These are phyloP conservation scores for Fomitopsis palustris DNA, from an alignment of 1,284 basidiomycete genomes.

Conservation along the genomic window DNA sequence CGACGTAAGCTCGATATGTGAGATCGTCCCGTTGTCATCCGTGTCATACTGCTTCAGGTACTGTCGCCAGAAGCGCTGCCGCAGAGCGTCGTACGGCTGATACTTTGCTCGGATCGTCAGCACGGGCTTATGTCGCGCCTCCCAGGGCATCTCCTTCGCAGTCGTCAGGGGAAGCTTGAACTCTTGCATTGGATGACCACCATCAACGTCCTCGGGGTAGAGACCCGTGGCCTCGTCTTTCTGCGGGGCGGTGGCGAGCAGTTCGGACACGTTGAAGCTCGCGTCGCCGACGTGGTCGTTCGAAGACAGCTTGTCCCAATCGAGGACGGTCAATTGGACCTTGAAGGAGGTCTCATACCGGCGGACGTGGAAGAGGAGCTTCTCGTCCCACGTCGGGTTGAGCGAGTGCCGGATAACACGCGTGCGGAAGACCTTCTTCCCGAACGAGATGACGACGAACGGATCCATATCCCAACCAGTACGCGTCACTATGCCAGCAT, in stretches of 20 bases:
- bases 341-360: slow-evolving; percentile 80
- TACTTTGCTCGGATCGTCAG: slow-evolving; percentile 80
- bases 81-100: slow-evolving; percentile 89
- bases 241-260: slow-evolving; percentile 72
- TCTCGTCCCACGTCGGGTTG: slow-evolving; percentile 94
- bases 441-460: slow-evolving; percentile 93
- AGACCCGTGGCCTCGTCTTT: slow-evolving; percentile 72
- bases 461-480: slow-evolving; percentile 97
- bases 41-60: slow-evolving; percentile 91
- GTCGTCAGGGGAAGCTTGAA: slow-evolving; percentile 56
- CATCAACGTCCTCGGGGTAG: slow-evolving; percentile 54
- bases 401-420: slow-evolving; percentile 86
- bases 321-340: slow-evolving; percentile 79
- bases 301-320: slow-evolving; percentile 92
- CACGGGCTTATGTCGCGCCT: slow-evolving; percentile 57
- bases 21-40: slow-evolving; percentile 79
- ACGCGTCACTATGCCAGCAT: slow-evolving; percentile 57
- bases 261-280: slow-evolving; percentile 64
- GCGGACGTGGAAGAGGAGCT: slow-evolving; percentile 92
- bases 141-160: slow-evolving; percentile 58
- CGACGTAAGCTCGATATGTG: slow-evolving; percentile 86
- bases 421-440: slow-evolving; percentile 95
- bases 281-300: slow-evolving; percentile 87
- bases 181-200: slow-evolving; percentile 64
- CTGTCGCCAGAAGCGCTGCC: slow-evolving; percentile 90